These are phyloP conservation scores for Samsoniella hepiali DNA, from an alignment of 2,329 filamentous ascomycete species.

Conservation along the genomic window DNA sequence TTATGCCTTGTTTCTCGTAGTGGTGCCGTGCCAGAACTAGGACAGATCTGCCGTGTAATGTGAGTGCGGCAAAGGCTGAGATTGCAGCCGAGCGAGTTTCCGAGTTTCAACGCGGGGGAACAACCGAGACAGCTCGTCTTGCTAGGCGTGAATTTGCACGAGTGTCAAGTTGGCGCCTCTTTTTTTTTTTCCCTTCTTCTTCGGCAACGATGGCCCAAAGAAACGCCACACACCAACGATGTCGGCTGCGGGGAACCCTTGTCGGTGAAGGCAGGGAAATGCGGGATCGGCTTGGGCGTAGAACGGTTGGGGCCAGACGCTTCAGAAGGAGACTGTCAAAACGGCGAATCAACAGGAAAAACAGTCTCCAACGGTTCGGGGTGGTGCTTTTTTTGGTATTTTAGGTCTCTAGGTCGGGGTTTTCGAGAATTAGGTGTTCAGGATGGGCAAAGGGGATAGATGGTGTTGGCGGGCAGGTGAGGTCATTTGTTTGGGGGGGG, in stretches of 20 bases:
- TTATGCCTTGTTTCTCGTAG: neutral
- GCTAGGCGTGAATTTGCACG: neutral
- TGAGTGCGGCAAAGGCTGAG: neutral
- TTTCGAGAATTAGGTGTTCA: neutral
- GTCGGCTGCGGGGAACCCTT: constrained; percentile 15
- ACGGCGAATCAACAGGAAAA: neutral
- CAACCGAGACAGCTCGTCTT: neutral
- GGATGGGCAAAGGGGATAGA: neutral
- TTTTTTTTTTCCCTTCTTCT: neutral
- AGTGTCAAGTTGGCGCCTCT: neutral
- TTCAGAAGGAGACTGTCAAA: neutral
- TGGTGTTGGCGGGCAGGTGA: neutral
- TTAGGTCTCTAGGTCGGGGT: neutral
- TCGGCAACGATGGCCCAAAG: neutral
- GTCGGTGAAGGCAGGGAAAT: neutral
- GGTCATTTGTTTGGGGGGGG: neutral
- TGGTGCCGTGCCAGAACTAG: neutral
- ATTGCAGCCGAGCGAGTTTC: constrained; percentile 3
- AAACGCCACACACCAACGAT: neutral
- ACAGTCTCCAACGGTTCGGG: no score
- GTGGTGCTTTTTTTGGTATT: neutral
- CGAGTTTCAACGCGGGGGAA: neutral
- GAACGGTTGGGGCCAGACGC: neutral
- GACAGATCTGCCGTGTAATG: neutral
- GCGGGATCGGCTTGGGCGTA: neutral